Percentiles rank a stretch among this genome's conserved stretches.
phyloP scores from a whole-genome alignment of 1,284 basidiomycete genomes.

The Ceratobasidium theobromae region DNA sequence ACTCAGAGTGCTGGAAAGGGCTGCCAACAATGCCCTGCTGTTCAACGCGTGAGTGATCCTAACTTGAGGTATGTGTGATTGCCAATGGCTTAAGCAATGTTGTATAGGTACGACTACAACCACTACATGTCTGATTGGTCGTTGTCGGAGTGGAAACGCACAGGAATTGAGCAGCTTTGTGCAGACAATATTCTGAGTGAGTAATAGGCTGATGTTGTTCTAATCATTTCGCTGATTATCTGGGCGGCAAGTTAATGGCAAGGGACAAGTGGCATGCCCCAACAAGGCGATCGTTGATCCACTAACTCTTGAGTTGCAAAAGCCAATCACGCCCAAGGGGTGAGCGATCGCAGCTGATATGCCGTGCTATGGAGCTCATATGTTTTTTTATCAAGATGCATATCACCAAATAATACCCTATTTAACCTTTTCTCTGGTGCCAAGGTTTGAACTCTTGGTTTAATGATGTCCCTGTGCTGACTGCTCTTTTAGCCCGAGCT shows the following conservation, averaged over 20 bases:
- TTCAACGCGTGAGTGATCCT: conserved; percentile 8
- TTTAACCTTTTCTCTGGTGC: conserved; percentile 6
- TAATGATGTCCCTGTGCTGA: not conserved
- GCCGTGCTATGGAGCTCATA: not conserved
- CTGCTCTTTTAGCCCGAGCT: not conserved
- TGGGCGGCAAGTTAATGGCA: conserved; percentile 5
- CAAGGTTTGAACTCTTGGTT: not conserved
- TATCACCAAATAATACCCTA: conserved; percentile 12
- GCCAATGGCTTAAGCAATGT: not conserved
- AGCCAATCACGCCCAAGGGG: conserved; percentile 8
- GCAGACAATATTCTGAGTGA: conserved; percentile 30
- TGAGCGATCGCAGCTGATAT: not conserved
- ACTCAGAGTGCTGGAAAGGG: conserved; percentile 4
- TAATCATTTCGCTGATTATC: not conserved
- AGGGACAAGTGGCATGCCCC: conserved; percentile 27
- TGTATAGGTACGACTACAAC: conserved; percentile 22
- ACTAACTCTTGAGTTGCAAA: conserved; percentile 1
- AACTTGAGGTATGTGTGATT: not conserved
- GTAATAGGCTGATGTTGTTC: not conserved
- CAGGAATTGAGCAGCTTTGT: conserved; percentile 30
- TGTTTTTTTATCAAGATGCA: not conserved
- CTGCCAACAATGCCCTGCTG: conserved; percentile 23
- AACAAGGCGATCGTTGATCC: not conserved
- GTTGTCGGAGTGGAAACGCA: conserved; percentile 30
- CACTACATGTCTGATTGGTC: conserved; percentile 22